Base-by-base conservation (phyloP, 164 flowering plant species). In the Brasenia schreberi region DNA sequence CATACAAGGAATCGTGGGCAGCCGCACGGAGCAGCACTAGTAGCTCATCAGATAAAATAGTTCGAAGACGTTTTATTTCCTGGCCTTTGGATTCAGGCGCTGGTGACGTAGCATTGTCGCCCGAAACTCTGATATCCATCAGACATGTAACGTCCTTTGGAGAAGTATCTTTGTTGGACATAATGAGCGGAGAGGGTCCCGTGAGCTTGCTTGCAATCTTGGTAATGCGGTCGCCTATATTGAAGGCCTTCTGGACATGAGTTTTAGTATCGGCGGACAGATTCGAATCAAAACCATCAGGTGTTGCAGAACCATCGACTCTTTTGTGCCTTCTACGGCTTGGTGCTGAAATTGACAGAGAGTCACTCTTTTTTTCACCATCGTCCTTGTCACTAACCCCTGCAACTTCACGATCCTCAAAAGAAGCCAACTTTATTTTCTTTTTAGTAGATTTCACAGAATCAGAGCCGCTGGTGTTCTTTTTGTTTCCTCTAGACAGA, bases 161-260 rank as follows among this genome's bases (percentile, higher is more conserved):
- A 61, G 63, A 23, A 18, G 27, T 7, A 61, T 73, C 72, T 53
- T 61, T 52, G 56, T 44, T 59, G 43, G 6, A 27, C 65, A 79
- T 80, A 18, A 76, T 16, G 61, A 74, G 68, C 19, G 85, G 65
- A n/a, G 83, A 33, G 39, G 39, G 66, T 18, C 80, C 88, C 19
- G 75, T 78, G 42, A 83, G 76, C 69, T 80, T 88, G 77, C 83
- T 87, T 5, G 96, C 97, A 75, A 74, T 83, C 66, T 83, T 81
- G 12, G 83, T 73, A 44, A 92, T 83, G 74, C 90, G 81, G 18
- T 87, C 98, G 61, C 98, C 91, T 56, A 86, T 77, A 60, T 78
- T 81, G 61, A 77, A 77, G 43, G 78, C 71, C 72, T 72, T 76
- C 11, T 18, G 63, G 39, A 33, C 12, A 14, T 14, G 56, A 49